phyloP scores from a whole-genome alignment of 306 rosid genomes.

The Lithocarpus polystachyus region DNA sequence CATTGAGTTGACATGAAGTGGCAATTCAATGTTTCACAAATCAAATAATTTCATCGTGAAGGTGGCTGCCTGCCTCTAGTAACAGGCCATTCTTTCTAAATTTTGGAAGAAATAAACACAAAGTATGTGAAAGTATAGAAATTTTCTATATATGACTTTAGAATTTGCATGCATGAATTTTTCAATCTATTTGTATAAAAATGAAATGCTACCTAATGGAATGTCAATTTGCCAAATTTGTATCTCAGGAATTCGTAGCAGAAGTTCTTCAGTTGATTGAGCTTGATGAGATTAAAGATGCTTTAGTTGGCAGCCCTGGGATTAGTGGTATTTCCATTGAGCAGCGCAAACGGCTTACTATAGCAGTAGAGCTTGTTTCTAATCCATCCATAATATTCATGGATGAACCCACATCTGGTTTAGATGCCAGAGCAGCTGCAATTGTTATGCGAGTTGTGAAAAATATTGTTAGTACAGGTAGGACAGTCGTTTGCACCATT shows the following conservation, averaged over 20 bases:
- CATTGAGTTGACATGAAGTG: background rate
- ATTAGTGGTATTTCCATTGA: slow-evolving; percentile 43
- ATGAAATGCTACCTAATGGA: background rate
- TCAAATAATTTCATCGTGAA: background rate
- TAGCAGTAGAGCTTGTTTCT: slow-evolving; percentile 53
- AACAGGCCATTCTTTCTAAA: background rate
- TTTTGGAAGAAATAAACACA: too few relatives aligned
- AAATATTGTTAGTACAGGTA: too few relatives aligned
- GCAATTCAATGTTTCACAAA: background rate
- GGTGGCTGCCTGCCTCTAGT: background rate
- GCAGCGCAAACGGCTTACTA: slow-evolving; percentile 54
- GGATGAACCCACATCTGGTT: too few relatives aligned
- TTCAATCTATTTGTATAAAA: too few relatives aligned
- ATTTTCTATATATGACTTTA: background rate
- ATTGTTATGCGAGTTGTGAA: too few relatives aligned
- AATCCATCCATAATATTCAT: too few relatives aligned
- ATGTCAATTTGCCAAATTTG: background rate
- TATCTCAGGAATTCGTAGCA: slow-evolving; percentile 41
- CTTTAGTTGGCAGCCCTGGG: slow-evolving; percentile 44
- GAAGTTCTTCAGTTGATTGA: slow-evolving; percentile 58
- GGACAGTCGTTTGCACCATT: too few relatives aligned
- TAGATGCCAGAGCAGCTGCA: too few relatives aligned
- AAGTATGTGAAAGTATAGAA: too few relatives aligned
- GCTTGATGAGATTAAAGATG: slow-evolving; percentile 41
- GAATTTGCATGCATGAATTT: background rate